Evolutionary conservation across 2,329 filamentous ascomycete genomes (phyloP), one percentile per base, ranked within the genome.

Genomic region (Pseudocercospora eumusae): DNA sequence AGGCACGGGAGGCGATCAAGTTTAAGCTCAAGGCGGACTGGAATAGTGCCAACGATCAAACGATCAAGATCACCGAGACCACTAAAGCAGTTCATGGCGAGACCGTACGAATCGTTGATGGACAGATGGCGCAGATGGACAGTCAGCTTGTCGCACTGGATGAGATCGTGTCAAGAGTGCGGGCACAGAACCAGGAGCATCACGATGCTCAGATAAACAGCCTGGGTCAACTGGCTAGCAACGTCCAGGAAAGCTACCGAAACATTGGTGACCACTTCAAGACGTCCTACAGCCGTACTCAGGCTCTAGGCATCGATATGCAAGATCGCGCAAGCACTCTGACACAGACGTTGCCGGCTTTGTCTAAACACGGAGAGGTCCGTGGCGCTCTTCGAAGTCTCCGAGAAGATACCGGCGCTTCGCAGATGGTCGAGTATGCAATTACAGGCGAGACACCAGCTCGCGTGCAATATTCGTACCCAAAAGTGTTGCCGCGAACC

Each of bases 141-240:
- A 84, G 83, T n/a, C 92, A 98, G 76, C 93, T 99, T 85, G 86
- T 88, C 60, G 90, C 91, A 1, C 83, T 99, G 7, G 93, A 98
- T 71, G 91, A 93, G 67, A 96, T 97, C 70, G 92, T 98, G 42
- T 84, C 88, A 31, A 87, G 90, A 31, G 92, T 96, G 55, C 86
- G 88, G 63, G 85, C 85, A 1, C 89, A 96, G 71, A 98, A 96
- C 74, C 86, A 88, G 28, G 81, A 82, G 18, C 92, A 96, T 72
- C 88, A 95, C 74, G 82, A 86, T 25, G 83, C 84, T 25, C 90
- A 96, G 66, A 76, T 82, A 1, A 75, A 81, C n/a, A 89, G 87
- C 0, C 79, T 96, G n/a, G 78, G 83, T 33, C 78, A 77, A 9
- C 81, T 97, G 31, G 85, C 88, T 0, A 80, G 77, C 18, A 88